Base-by-base conservation (phyloP, 768 basidiomycete species). In the Cystobasidium ongulense region DNA sequence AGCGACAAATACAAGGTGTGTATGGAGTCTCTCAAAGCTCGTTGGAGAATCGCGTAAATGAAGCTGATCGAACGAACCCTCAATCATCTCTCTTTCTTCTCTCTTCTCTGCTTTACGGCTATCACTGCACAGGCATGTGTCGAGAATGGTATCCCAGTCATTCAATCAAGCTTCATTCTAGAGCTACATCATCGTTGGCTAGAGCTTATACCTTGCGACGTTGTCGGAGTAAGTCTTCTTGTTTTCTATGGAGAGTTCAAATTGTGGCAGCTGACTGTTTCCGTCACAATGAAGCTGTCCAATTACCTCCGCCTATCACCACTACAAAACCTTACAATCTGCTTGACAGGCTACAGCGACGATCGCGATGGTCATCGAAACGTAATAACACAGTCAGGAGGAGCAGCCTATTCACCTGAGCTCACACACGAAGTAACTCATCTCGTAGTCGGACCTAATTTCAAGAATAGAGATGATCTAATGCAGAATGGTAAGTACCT, bases 1-100 rank as follows among this genome's bases (percentile, higher is more conserved):
- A 36, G 52, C 8, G 53, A 71, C 35, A 71, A 71, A 33, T 71
- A 71, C 65, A 27, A 39, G 63, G 63, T 64, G 38, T 13, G 63
- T 3, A 50, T 50, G 46, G 15, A 17, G 46, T 7, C 18, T 50
- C 3, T 50, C 46, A 50, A 3, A 4, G 46, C 46, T 50, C 18
- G 46, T 50, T 8, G 7, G 46, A 50, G 4, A 50, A 4, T 21
- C 31, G 31, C 31, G 31, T 50, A 35, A 8, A 29, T 35, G 46
- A 50, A 21, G 46, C 46, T 50, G 46, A 50, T 50, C 46, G 46
- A 50, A 21, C 46, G 5, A n/a, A 50, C 21, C 46, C 46, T 21
- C 15, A 17, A 50, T 21, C 21, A 50, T n/a, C n/a, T n/a, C 46
- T 41, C 46, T 7, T 50, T n/a, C 8, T 17, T 41, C 39, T 18